Base-by-base conservation (phyloP, 129 eudicot genomes). In the Glebionis coronaria region DNA sequence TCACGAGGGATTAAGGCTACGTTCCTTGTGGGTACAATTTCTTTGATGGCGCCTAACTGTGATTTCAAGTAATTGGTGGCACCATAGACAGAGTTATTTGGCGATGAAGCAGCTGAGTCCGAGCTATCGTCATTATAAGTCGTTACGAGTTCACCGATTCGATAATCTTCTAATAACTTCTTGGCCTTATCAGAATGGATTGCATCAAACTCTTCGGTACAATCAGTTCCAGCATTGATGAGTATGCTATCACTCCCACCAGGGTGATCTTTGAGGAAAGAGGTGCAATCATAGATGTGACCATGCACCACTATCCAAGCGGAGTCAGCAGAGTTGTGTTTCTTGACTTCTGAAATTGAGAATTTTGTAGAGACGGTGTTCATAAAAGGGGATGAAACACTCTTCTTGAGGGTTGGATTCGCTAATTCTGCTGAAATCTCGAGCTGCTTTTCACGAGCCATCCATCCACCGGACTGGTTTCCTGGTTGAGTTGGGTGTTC, bases 401-500 rank as follows among this genome's bases (percentile, higher is more conserved):
- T 84, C 81, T 87, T 84, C 71, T 86, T 93, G 5, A 93, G 80
- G 15, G 84, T 65, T 8, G 70, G 77, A 50, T 69, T 28, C 5
- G 84, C 73, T 28, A 18, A 23, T 9, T 76, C 83, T 0, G 88
- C n/a, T 25, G 95, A 78, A 59, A 73, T 69, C 70, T 82, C 95
- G 10, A 80, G 81, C 49, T 86, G 87, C 15, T 75, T 85, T 50
- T 94, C 97, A 11, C 90, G 83, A 4, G 93, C 97, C 99, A 94
- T 94, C 99, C 99, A 94, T 35, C 99, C 99, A 9, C 99, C 99
- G 0, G 97, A 73, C 27, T 84, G 85, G 85, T 89, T 89, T 19
- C 97, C 99, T 0, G 97, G 97, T 73, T 89, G 97, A 4, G 99
- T 94, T 13, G 99, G 99, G 86, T 94, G 99, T 80, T 94, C 97